phyloP scores from a whole-genome alignment of 352 stramenopile genomes.

The Phytopythium oedochilum region DNA sequence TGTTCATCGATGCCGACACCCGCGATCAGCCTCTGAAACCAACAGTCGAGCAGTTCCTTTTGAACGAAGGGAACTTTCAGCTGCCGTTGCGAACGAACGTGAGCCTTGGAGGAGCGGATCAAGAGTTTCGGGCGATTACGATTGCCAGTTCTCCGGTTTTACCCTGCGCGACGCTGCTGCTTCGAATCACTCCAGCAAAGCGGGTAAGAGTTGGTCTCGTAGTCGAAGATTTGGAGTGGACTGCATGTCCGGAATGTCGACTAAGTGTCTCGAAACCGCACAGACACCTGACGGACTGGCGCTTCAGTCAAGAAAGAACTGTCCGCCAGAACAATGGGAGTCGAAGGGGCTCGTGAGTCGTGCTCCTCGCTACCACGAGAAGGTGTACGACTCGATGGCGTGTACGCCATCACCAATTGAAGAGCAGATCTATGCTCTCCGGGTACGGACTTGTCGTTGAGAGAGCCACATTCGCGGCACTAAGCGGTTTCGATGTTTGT shows the following conservation, averaged over 20 bases:
- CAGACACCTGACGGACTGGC: constrained; percentile 45
- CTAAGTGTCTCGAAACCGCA: no score
- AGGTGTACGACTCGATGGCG: constrained; percentile 46
- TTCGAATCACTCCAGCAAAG: constrained; percentile 54
- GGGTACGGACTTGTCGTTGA: constrained; percentile 12
- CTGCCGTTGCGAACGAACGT: constrained; percentile 59
- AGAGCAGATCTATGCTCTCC: constrained; percentile 52
- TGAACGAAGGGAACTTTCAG: constrained; percentile 79
- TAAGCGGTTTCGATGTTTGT: background rate
- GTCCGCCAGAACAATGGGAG: constrained; percentile 44
- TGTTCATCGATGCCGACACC: constrained; percentile 73
- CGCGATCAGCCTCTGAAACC: constrained; percentile 42
- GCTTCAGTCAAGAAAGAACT: constrained; percentile 47
- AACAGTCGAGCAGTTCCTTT: constrained; percentile 38
- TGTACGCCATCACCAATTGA: constrained; percentile 44
- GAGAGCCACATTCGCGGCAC: background rate
- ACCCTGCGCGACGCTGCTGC: constrained; percentile 74
- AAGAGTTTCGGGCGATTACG: constrained; percentile 26
- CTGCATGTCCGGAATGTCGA: background rate
- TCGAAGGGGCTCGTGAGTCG: constrained; percentile 34
- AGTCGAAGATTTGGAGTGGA: background rate
- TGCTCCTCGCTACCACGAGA: constrained; percentile 37
- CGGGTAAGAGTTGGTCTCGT: constrained; percentile 17
- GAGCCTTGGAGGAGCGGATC: constrained; percentile 23
- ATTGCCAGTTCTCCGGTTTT: constrained; percentile 41